Base-by-base conservation (phyloP, 495 filamentous ascomycete species). In the Cercophora samala region DNA sequence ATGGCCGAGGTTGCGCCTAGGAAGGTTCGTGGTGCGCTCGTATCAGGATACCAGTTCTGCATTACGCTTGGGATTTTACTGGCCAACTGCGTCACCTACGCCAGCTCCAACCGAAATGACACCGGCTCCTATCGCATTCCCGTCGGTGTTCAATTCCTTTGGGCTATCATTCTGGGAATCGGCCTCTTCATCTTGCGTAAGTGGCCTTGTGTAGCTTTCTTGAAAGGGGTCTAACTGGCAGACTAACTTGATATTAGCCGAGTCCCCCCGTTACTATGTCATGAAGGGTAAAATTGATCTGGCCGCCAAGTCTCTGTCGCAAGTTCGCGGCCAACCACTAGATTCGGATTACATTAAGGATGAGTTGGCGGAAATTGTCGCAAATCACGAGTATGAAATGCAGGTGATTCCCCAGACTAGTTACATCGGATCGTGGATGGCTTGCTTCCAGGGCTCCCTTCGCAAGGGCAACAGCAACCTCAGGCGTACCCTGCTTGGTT, bases 251-350 rank as follows among this genome's bases (percentile, higher is more conserved):
- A 19, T n/a, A n/a, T 1, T 26, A 77, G 75, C 91, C 46, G 91
- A 96, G 66, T 92, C 92, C 0, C 91, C 91, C 11, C 89, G 91
- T 62, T 96, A 85, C 81, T 83, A 88, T 68, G 90, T 96, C 78
- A 92, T 90, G 81, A 83, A 86, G 64, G 90, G 88, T 67, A 80
- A 86, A 64, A 79, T 90, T 66, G 85, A 89, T 46, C 73, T 76
- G 42, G 91, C 91, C 25, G 82, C 83, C 55, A 83, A 81, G 65
- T 74, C 85, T 3, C 86, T 95, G 42, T 79, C 85, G 25, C 81
- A 82, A 63, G 84, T 94, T 25, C 90, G 91, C 56, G 85, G 88
- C 61, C 83, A 93, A 66, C 80, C 88, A 18, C 55, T 84, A 46
- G 88, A 90, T 24, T 86, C 89, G 62, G 83, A 87, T 0, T 83